Conservation (phyloP, 257 asterid genomes). For the Nicotiana sylvestris region DNA sequence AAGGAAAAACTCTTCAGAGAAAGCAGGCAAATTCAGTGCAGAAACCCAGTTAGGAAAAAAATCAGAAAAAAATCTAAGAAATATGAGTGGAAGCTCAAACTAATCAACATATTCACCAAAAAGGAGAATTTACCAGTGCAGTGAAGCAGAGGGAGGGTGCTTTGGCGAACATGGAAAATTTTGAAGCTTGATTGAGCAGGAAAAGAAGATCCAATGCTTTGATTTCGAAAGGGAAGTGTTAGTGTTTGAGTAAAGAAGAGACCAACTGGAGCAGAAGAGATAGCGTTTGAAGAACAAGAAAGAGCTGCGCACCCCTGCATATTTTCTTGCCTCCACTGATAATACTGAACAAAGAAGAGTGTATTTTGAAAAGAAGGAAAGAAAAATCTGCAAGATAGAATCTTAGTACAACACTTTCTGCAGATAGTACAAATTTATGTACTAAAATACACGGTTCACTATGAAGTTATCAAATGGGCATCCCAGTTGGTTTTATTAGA, state of each 20-base stretch:
- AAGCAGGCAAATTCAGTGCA: too few relatives aligned
- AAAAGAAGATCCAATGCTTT: slow-evolving; percentile 16
- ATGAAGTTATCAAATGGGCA: too few relatives aligned
- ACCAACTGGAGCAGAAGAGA: slow-evolving; percentile 4
- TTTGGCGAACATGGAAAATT: slow-evolving; percentile 25
- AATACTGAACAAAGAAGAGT: background rate
- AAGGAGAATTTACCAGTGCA: slow-evolving; percentile 36
- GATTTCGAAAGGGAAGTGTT: slow-evolving; percentile 19
- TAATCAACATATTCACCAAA: too few relatives aligned
- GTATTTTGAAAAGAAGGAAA: background rate
- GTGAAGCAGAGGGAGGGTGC: slow-evolving; percentile 17
- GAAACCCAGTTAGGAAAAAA: background rate
- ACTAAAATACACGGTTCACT: too few relatives aligned
- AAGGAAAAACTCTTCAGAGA: too few relatives aligned
- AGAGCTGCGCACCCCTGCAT: slow-evolving; percentile 48
- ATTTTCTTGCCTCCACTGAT: background rate
- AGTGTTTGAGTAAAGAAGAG: background rate
- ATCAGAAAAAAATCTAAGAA: background rate
- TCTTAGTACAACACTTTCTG: background rate
- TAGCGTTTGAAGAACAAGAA: slow-evolving; percentile 33
- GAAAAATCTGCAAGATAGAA: background rate
- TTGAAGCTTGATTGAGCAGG: slow-evolving; percentile 19
- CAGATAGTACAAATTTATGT: background rate
- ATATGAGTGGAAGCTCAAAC: background rate
- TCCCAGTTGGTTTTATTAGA: too few relatives aligned